Evolutionary conservation across 2,329 filamentous ascomycete genomes (phyloP), one percentile per base, ranked within the genome.

Genomic region (Ophioceras dolichostomum): DNA sequence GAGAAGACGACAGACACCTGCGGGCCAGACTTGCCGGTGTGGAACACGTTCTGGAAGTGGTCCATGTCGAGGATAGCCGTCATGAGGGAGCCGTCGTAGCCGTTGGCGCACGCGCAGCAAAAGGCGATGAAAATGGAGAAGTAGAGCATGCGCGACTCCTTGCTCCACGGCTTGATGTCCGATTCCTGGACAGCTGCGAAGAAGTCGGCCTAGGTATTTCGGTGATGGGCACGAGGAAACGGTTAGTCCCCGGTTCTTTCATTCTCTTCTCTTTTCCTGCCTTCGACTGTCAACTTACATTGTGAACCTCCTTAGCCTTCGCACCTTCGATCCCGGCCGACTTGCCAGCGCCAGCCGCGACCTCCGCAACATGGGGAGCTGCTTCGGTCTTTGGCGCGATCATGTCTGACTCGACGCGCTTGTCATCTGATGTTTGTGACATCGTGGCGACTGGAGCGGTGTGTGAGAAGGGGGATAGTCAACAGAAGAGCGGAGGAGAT

Each of bases 161-260:
- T 59, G 51, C 60, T 62, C 54, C 57, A 58, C 19, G 51, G 47
- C 26, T 60, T 52, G 40, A 68, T 67, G 24, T 61, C 58, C 31
- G 59, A 58, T 45, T 66, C 64, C 35, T 64, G 52, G 32, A 67
- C 51, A 29, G 64, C 65, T 28, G 64, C 63, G 45, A 51, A 68
- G 19, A 68, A 49, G 30, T 68, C 64, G 48, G 65, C 65, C 65
- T 67, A n/a, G n/a, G n/a, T n/a, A n/a, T n/a, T n/a, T n/a, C n/a
- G n/a, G n/a, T n/a, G n/a, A n/a, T n/a, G 20, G 4, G 12, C 20
- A 29, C 6, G 3, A 17, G 16, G 10, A 36, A 34, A 22, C 31
- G 21, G 27, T 47, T 37, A 45, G 44, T 34, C 14, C 38, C 27
- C 21, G 19, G 27, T 17, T n/a, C 8, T 9, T 13, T 30, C 8